Conservation (phyloP, 1,284 basidiomycete genomes). For the Butyriboletus appendiculatus region DNA sequence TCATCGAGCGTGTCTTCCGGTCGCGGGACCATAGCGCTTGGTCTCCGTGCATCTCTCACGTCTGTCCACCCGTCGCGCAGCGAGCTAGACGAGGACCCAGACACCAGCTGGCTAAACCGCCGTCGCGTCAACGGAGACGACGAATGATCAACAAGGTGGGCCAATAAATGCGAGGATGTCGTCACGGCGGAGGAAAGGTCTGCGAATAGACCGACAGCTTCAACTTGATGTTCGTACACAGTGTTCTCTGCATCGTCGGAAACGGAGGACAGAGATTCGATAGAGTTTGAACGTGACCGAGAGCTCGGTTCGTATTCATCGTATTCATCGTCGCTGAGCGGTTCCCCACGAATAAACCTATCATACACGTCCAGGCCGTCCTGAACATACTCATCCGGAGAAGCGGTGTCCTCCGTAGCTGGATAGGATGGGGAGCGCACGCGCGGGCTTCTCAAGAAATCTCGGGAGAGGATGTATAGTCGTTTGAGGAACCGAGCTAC, state of each 20-base stretch:
- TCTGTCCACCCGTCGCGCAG: constrained; percentile 31
- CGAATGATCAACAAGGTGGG: constrained; percentile 46
- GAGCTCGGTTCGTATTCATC: constrained; percentile 41
- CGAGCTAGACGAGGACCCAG: constrained; percentile 9
- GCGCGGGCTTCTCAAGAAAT: constrained; percentile 24
- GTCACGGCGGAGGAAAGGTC: constrained; percentile 42
- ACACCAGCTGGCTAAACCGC: constrained; percentile 42
- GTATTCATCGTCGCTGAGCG: constrained; percentile 61
- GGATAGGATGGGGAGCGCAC: background rate
- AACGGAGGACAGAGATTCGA: constrained; percentile 27
- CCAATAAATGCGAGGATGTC: constrained; percentile 43
- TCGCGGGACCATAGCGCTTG: constrained; percentile 7
- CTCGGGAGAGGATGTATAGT: constrained; percentile 31
- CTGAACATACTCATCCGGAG: constrained; percentile 1
- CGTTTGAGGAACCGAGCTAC: constrained; percentile 42
- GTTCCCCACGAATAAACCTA: constrained; percentile 63
- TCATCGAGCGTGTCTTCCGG: constrained; percentile 33
- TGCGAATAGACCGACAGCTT: constrained; percentile 43
- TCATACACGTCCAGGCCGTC: constrained; percentile 43
- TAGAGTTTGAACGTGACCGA: constrained; percentile 25
- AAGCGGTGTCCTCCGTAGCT: background rate
- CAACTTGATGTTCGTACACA: constrained; percentile 29
- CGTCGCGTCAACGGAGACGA: constrained; percentile 49
- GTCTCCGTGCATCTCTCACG: constrained; percentile 24
- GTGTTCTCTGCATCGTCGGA: constrained; percentile 32